Conservation (phyloP, 768 basidiomycete species). For the Tricholoma furcatifolium region DNA sequence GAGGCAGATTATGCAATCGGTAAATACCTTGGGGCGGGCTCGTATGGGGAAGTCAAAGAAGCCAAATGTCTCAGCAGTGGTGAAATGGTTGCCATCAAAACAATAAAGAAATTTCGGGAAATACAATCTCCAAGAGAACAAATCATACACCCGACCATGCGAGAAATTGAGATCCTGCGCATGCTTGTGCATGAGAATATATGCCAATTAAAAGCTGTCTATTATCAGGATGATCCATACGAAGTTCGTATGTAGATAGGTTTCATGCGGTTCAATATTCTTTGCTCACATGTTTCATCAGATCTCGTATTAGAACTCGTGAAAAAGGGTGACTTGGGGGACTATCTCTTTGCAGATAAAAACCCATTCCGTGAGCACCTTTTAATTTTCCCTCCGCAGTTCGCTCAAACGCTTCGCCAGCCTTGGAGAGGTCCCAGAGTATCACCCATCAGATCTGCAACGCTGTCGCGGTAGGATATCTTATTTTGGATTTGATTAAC, state of each 20-base stretch:
- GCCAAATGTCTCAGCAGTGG: slow-evolving; percentile 72
- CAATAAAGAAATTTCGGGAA: slow-evolving; percentile 59
- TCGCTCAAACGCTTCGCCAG: slow-evolving; percentile 26
- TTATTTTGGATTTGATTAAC: not conserved
- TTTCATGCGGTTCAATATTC: not conserved
- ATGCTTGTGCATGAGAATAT: slow-evolving; percentile 78
- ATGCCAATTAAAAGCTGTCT: slow-evolving; percentile 75
- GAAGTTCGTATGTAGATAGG: slow-evolving; percentile 47
- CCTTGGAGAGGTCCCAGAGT: slow-evolving; percentile 57
- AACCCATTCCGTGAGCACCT: slow-evolving; percentile 56
- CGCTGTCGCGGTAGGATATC: slow-evolving; percentile 58
- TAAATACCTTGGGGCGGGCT: slow-evolving; percentile 79
- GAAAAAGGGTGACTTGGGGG: slow-evolving; percentile 84
- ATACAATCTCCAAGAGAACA: slow-evolving; percentile 28
- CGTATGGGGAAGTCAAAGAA: slow-evolving; percentile 88
- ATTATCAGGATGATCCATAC: slow-evolving; percentile 53
- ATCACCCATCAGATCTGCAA: slow-evolving; percentile 86
- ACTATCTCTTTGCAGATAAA: slow-evolving; percentile 57
- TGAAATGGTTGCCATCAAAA: slow-evolving; percentile 82
- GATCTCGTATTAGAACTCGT: slow-evolving; percentile 83
- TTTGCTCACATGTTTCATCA: slow-evolving; percentile 20
- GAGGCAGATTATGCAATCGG: slow-evolving; percentile 65
- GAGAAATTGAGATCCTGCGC: slow-evolving; percentile 80
- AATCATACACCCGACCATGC: slow-evolving; percentile 37
- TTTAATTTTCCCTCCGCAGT: not conserved